A percentile compares a stretch with the other conserved stretches of the same genome.
phyloP scores from a whole-genome alignment of 257 asterid species.

The Petunia axillaris region DNA sequence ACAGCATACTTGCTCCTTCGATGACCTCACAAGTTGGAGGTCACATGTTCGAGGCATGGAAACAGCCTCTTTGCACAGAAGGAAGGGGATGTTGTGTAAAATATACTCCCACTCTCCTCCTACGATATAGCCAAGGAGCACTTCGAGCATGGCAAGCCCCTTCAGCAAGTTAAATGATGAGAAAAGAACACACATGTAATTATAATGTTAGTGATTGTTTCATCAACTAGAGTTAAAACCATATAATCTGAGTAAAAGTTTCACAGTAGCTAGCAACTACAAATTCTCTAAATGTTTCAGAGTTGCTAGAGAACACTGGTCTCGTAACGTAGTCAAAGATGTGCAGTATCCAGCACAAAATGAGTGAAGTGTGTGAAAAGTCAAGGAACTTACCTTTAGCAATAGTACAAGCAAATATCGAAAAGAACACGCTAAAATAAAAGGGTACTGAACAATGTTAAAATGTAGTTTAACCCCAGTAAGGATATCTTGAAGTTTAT shows the following conservation, averaged over 20 bases:
- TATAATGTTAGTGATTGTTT: background rate
- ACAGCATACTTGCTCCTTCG: conserved; percentile 13
- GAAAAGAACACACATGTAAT: background rate
- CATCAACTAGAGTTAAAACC: background rate
- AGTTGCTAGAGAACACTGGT: background rate
- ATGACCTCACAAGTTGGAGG: conserved; percentile 2
- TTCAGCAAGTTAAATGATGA: conserved; percentile 10
- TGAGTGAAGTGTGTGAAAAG: background rate
- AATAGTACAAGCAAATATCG: conserved; percentile 21
- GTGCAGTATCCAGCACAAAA: background rate
- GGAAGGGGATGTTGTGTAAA: background rate
- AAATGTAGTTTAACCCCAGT: conserved; percentile 24
- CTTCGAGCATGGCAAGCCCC: background rate
- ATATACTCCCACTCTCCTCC: background rate
- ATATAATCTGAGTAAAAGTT: background rate
- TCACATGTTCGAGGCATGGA: conserved; percentile 4
- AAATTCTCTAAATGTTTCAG: no score
- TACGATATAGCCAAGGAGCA: background rate
- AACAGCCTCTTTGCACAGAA: conserved; percentile 1
- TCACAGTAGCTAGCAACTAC: no score
- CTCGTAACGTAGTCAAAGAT: background rate
- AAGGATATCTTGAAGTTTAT: conserved; percentile 89
- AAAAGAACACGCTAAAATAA: conserved; percentile 12
- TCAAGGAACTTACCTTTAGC: background rate
- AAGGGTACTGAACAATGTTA: conserved; percentile 29